Evolutionary conservation across 2,329 filamentous ascomycete species (phyloP), one percentile per base, ranked within the genome.

Genomic region (Diaporthe humulicola): DNA sequence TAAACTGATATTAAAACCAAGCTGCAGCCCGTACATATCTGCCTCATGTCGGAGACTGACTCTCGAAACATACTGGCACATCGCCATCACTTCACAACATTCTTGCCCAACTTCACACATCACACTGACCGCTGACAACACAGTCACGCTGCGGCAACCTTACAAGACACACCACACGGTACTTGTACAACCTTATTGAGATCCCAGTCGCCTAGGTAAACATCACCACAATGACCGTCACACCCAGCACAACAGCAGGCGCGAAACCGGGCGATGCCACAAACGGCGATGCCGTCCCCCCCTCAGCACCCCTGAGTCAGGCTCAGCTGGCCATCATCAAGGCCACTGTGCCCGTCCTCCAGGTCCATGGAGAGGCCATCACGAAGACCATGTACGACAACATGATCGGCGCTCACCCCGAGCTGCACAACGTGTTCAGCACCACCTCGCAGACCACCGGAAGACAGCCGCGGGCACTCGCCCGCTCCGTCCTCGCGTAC

Each of bases 361-460:
- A 91, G 77, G 86, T 91, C 76, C 90, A 95, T 81, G 94, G 94
- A 83, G 86, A 86, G 25, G 85, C 88, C 60, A 94, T 96, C 83
- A 95, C 93, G n/a, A 88, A 86, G 1, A 85, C 88, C 76, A 95
- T 96, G 86, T 96, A 96, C 86, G 85, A 86, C 58, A 92, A 91
- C 84, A 87, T 96, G 85, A 87, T 96, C 38, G 77, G 76, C 22
- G 90, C 90, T 3, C 86, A 94, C 77, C 93, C 93, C 0, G 86
- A 89, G 36, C 87, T 96, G 40, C 90, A 90, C 78, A 91, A 92
- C 79, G 84, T 94, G 81, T 96, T 96, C 87, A 95, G 93, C 82
- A 86, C 89, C 69, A 88, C 92, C 9, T 92, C 93, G 78, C 94
- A 95, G 83, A 84, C 85, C 58, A 93, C 89, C 7, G 91, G 92